phyloP scores from a whole-genome alignment of 2,329 filamentous ascomycete species.

The Eutypella sp. region DNA sequence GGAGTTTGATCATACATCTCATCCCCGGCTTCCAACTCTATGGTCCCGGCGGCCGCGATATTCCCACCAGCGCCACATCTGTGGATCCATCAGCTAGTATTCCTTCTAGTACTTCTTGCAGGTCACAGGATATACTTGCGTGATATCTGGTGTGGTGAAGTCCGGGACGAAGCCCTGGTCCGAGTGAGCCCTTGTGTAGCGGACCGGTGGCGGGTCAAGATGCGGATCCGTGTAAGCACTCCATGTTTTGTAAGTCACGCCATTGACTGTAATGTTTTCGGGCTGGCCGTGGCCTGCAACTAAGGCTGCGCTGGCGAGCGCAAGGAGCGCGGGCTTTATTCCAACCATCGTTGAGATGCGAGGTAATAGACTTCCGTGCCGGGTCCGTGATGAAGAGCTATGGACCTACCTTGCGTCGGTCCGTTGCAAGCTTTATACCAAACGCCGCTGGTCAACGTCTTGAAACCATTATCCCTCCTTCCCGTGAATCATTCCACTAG shows the following conservation, averaged over 20 bases:
- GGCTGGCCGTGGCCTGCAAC: constrained; percentile 22
- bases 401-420: no score
- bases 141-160: constrained; percentile 19
- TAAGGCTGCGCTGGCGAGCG: constrained; percentile 15
- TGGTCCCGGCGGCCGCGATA: constrained; percentile 9
- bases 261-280: constrained; percentile 21
- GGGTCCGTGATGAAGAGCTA: no score
- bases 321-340: no score
- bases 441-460: no score
- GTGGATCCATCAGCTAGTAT: background rate
- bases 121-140: constrained; percentile 4
- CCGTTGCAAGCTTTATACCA: no score
- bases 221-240: constrained; percentile 12
- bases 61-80: constrained; percentile 16
- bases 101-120: background rate
- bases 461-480: no score
- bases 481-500: no score
- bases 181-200: constrained; percentile 17
- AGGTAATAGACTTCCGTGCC: no score
- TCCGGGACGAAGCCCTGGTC: constrained; percentile 20
- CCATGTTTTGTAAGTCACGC: constrained; percentile 3
- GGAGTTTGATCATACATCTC: constrained; percentile 8
- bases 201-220: constrained; percentile 17
- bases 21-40: constrained; percentile 16
- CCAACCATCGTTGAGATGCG: no score